A percentile compares a stretch with the other conserved stretches of the same genome.
These are phyloP conservation scores for Phenoliferia sp. DNA, from an alignment of 1,284 basidiomycete species.

Conservation along the genomic window DNA sequence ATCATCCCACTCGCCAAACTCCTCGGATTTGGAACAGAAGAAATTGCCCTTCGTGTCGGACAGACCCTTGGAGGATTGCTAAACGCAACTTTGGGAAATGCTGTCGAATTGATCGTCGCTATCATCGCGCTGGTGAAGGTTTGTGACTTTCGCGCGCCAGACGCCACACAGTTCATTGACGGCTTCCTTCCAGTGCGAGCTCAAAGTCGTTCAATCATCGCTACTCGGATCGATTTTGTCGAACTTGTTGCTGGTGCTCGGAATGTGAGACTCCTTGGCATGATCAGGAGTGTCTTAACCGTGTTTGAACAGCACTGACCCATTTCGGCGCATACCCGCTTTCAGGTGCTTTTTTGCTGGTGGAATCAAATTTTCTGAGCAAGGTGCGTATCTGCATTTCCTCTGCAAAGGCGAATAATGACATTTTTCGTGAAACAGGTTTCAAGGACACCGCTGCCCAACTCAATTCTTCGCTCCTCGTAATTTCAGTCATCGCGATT, in stretches of 20 bases:
- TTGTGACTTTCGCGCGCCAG: no score
- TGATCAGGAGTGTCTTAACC: no score
- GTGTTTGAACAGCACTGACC: slow-evolving; percentile 2
- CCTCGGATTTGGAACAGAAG: slow-evolving; percentile 81
- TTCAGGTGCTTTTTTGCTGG: slow-evolving; percentile 55
- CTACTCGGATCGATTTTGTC: slow-evolving; percentile 72
- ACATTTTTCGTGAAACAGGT: slow-evolving; percentile 31
- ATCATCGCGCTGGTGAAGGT: slow-evolving; percentile 47
- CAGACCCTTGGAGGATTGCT: slow-evolving; percentile 65
- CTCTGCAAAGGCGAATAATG: not conserved
- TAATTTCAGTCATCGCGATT: slow-evolving; percentile 50
- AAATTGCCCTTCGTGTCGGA: slow-evolving; percentile 64
- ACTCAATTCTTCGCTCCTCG: slow-evolving; percentile 49
- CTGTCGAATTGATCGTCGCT: slow-evolving; percentile 48
- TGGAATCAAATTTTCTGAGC: slow-evolving; percentile 62
- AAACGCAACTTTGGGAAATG: slow-evolving; percentile 62
- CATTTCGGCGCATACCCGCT: not conserved
- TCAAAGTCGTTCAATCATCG: slow-evolving; percentile 40
- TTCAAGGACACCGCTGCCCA: slow-evolving; percentile 53
- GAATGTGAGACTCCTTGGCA: slow-evolving; percentile 46
- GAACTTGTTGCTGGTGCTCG: slow-evolving; percentile 52
- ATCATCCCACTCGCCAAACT: slow-evolving; percentile 57
- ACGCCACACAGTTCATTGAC: slow-evolving; percentile 37
- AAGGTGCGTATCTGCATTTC: slow-evolving; percentile 58
- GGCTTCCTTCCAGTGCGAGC: slow-evolving; percentile 39